Conservation (phyloP, 1,284 basidiomycete genomes). For the Puccinia novopanici region DNA sequence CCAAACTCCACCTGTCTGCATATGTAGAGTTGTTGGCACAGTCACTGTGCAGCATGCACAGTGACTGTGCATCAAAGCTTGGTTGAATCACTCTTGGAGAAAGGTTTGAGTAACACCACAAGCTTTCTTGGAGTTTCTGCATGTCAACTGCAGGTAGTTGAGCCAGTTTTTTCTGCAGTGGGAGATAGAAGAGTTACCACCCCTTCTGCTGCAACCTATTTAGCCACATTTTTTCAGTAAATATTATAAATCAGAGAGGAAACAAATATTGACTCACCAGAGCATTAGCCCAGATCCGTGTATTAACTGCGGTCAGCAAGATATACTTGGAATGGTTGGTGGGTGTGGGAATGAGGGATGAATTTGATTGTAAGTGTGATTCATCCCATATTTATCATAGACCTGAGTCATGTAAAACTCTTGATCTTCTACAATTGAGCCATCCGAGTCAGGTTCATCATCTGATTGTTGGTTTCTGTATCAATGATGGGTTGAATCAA, state of each 20-base stretch:
- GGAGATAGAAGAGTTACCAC: background rate
- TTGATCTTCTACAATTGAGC: background rate
- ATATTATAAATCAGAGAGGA: no score
- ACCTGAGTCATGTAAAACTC: background rate
- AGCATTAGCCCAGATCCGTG: background rate
- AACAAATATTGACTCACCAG: background rate
- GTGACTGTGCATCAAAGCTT: no score
- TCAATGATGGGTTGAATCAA: background rate
- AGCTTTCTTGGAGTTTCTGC: no score
- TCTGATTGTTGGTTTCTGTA: background rate
- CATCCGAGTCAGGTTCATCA: background rate
- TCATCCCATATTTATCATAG: background rate
- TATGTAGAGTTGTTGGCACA: no score
- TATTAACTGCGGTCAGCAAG: background rate
- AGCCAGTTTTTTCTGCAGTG: no score
- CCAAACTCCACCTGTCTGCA: no score
- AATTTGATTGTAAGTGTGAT: background rate
- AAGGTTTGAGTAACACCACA: no score
- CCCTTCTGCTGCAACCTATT: background rate
- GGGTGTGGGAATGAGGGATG: background rate
- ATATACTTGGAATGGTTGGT: background rate
- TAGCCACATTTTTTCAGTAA: background rate
- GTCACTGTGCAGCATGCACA: no score
- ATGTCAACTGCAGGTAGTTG: no score
- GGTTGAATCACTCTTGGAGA: no score